phyloP scores from a whole-genome alignment of 257 asterid species.

The Gentiana macrophylla region DNA sequence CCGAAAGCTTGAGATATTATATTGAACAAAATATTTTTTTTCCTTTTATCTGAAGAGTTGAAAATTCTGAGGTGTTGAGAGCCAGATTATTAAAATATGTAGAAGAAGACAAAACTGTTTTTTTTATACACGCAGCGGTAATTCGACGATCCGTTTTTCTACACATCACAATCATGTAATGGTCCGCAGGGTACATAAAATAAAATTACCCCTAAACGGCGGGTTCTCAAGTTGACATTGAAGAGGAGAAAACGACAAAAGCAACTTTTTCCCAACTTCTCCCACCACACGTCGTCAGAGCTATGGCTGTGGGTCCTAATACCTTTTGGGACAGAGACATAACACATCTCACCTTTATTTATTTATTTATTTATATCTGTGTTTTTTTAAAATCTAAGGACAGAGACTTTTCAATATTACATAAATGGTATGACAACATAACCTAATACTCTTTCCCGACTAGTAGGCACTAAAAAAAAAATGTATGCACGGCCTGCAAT shows the following conservation, averaged over 20 bases:
- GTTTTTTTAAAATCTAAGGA: neutral
- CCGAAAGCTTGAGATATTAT: no score
- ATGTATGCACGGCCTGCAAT: neutral
- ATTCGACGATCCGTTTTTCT: no score
- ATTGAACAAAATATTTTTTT: no score
- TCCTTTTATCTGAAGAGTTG: no score
- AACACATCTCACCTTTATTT: neutral
- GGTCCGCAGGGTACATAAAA: no score
- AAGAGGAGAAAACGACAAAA: slow-evolving; percentile 8
- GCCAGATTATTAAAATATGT: no score
- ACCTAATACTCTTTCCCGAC: neutral
- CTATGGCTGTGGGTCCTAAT: neutral
- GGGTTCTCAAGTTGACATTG: neutral
- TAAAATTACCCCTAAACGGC: neutral
- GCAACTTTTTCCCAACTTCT: slow-evolving; percentile 8
- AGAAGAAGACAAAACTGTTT: no score
- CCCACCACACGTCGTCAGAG: neutral
- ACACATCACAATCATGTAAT: no score
- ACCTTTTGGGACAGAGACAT: neutral
- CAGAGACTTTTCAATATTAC: neutral
- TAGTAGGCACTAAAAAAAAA: neutral
- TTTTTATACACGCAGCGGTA: no score
- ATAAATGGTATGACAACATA: neutral
- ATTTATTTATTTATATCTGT: no score
- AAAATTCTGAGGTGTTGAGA: no score